phyloP scores from a whole-genome alignment of 768 basidiomycete species.

The Podaxis sp. region DNA sequence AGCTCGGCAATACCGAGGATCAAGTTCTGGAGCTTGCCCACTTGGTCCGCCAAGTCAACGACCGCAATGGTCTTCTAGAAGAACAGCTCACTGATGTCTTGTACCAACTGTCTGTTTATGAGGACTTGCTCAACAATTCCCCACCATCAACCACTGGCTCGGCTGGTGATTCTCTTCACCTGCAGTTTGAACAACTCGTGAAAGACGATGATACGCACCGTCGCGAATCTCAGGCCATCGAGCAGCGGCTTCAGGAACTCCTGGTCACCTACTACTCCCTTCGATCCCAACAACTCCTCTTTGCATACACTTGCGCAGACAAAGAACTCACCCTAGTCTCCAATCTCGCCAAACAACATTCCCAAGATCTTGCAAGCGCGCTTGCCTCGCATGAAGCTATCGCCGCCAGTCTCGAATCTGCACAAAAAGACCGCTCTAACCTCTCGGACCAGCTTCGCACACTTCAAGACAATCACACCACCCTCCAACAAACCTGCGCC shows the following conservation, averaged over 20 bases:
- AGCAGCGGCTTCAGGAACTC: conserved; percentile 18
- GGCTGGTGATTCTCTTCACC: conserved; percentile 15
- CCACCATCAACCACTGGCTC: background rate
- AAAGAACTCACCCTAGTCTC: conserved; percentile 28
- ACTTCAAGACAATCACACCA: background rate
- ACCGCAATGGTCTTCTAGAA: conserved; percentile 46
- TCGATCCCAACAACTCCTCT: conserved; percentile 32
- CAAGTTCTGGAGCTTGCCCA: conserved; percentile 65
- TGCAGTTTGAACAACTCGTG: conserved; percentile 21
- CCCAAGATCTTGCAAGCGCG: conserved; percentile 38
- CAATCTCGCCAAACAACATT: conserved; percentile 28
- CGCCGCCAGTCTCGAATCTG: conserved; percentile 36
- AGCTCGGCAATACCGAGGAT: conserved; percentile 63
- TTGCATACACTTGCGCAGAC: conserved; percentile 27
- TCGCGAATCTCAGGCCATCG: conserved; percentile 10
- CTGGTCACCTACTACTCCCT: conserved; percentile 36
- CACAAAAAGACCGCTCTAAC: conserved; percentile 35
- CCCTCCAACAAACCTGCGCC: conserved; percentile 19
- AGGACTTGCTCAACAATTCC: conserved; percentile 1
- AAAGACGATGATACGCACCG: conserved; percentile 13
- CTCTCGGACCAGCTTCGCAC: conserved; percentile 26
- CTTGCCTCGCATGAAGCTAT: conserved; percentile 41
- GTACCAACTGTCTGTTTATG: conserved; percentile 30
- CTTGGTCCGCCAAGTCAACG: conserved; percentile 56
- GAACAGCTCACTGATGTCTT: conserved; percentile 31